phyloP scores from a whole-genome alignment of 768 basidiomycete genomes.

The Terana coerulea region DNA sequence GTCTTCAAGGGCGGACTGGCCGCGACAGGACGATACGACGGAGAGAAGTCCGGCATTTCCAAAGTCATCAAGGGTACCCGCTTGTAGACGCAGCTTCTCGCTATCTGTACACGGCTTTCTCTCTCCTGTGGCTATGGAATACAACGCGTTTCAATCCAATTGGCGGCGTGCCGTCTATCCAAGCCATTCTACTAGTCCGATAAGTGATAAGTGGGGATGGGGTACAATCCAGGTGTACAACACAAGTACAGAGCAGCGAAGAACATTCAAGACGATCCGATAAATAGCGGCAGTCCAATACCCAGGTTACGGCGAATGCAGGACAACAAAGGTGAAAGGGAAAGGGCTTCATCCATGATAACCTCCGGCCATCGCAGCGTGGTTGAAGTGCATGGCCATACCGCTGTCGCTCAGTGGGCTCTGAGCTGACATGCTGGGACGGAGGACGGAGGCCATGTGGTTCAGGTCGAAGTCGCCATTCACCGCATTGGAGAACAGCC shows the following conservation, averaged over 20 bases:
- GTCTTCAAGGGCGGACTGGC: conserved; percentile 88
- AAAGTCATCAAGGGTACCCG: conserved; percentile 85
- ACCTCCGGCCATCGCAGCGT: conserved; percentile 3
- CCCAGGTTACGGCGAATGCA: background rate
- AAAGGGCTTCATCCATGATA: conserved; percentile 3
- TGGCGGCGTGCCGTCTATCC: background rate
- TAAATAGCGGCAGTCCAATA: conserved; percentile 1
- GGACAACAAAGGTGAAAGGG: background rate
- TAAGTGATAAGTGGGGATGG: background rate
- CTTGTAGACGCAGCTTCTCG: conserved; percentile 32
- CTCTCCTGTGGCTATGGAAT: background rate
- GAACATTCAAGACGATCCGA: background rate
- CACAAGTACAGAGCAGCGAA: background rate
- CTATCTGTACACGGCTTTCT: background rate
- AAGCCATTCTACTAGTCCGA: background rate
- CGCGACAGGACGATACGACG: conserved; percentile 73
- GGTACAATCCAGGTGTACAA: background rate
- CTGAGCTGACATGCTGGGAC: conserved; percentile 1
- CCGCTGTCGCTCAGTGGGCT: conserved; percentile 2
- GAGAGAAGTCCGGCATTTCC: conserved; percentile 91
- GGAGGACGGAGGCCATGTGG: conserved; percentile 13
- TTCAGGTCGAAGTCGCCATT: conserved; percentile 9
- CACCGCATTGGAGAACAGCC: conserved; percentile 40
- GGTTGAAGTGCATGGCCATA: conserved; percentile 8
- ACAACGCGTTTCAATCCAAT: background rate